Conservation (phyloP, 345 rosid species). For the Ceriops tagal region DNA sequence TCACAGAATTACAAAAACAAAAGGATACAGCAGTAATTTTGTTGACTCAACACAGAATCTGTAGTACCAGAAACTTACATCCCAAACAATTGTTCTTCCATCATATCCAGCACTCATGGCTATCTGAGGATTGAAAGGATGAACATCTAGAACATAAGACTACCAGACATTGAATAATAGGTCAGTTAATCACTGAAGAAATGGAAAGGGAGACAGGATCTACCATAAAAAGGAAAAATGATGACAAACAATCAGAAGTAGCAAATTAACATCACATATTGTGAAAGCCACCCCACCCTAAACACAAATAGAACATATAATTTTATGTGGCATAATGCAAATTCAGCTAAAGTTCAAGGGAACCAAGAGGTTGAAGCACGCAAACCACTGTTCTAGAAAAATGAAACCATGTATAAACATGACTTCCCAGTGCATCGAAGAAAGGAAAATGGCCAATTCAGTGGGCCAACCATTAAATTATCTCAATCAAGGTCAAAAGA, state of each 20-base stretch:
- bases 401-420: neutral
- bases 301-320: constrained; percentile 6
- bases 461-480: no score
- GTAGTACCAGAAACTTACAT: constrained; percentile 60
- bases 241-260: constrained; percentile 1
- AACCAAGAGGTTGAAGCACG: constrained; percentile 2
- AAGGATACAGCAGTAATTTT: neutral
- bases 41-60: constrained; percentile 5
- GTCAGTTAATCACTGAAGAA: constrained; percentile 22
- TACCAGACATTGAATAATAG: constrained; percentile 39
- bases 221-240: neutral
- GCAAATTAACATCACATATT: neutral
- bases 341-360: neutral
- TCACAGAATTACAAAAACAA: constrained; percentile 2
- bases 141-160: constrained; percentile 98
- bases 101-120: constrained; percentile 99
- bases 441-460: no score
- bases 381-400: neutral
- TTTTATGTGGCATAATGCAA: neutral
- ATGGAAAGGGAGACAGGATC: constrained; percentile 15
- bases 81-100: constrained; percentile 95
- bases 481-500: no score
- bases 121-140: constrained; percentile 95
- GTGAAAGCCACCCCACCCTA: constrained; percentile 1
- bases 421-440: neutral